A percentile compares a stretch with the other conserved stretches of the same genome.
These are phyloP conservation scores for Eucalyptus tenuipes DNA, from an alignment of 345 rosid species.

Conservation along the genomic window DNA sequence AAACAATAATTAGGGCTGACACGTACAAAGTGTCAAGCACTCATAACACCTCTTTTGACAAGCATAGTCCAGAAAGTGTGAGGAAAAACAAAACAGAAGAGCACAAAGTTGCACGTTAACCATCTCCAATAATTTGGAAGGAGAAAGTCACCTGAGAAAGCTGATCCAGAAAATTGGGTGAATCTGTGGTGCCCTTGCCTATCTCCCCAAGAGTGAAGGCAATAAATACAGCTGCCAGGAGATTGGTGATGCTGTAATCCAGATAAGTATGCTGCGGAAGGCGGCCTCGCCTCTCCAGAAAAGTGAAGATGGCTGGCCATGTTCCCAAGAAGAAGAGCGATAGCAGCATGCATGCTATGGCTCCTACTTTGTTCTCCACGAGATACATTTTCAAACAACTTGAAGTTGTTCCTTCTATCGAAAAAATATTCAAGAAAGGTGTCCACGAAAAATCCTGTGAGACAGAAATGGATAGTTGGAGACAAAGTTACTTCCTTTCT, in stretches of 20 bases:
- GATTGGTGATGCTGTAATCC: constrained; percentile 60
- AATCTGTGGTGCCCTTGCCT: constrained; percentile 17
- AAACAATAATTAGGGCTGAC: neutral
- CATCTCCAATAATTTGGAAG: neutral
- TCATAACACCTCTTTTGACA: neutral
- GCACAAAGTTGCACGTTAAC: neutral
- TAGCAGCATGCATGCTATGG: constrained; percentile 56
- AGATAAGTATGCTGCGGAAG: constrained; percentile 91
- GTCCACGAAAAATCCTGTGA: neutral
- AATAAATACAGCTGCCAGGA: constrained; percentile 54
- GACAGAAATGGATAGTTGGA: neutral
- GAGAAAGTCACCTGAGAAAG: constrained; percentile 36
- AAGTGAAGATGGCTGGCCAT: constrained; percentile 78
- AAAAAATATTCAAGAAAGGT: neutral
- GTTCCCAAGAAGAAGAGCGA: constrained; percentile 67
- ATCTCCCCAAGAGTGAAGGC: constrained; percentile 62
- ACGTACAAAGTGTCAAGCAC: neutral
- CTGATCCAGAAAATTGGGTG: constrained; percentile 49
- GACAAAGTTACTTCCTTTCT: neutral
- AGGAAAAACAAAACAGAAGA: neutral
- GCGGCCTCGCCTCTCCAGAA: constrained; percentile 70
- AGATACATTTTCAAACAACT: constrained; percentile 26
- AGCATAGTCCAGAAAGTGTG: neutral
- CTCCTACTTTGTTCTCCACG: constrained; percentile 78
- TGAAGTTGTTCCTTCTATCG: neutral